Conservation (phyloP, 169 alveolate species). For the Perkinsus chesapeaki region DNA sequence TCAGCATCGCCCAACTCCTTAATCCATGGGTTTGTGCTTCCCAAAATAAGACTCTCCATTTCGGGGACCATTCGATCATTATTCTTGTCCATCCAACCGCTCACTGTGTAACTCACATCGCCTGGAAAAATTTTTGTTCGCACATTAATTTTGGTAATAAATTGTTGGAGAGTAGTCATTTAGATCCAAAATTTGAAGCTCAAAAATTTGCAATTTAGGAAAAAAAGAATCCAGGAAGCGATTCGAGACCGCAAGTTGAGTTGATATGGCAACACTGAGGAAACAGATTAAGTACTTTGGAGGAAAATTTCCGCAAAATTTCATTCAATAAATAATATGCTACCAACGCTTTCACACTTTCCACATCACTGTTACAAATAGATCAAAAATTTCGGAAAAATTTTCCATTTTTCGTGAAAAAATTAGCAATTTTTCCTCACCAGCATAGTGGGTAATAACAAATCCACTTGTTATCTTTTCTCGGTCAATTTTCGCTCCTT, state of each 20-base stretch:
- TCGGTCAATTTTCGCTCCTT: background rate
- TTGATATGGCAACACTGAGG: no score
- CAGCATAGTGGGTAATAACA: conserved; percentile 4
- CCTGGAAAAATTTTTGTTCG: no score
- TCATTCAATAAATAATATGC: no score
- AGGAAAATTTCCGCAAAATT: no score
- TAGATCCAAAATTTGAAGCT: no score
- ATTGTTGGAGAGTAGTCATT: no score
- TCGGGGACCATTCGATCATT: background rate
- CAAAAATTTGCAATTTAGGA: no score
- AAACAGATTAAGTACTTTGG: no score
- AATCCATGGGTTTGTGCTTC: background rate
- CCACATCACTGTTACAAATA: no score
- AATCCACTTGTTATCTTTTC: background rate
- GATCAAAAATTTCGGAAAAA: background rate
- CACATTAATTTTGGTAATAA: no score
- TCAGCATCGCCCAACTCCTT: background rate
- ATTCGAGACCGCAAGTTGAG: background rate
- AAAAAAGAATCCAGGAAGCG: background rate
- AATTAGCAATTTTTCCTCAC: background rate
- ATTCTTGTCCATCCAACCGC: conserved; percentile 11
- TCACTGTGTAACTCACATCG: background rate
- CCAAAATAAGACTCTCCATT: background rate
- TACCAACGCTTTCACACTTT: no score
- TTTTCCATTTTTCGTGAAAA: no score